Evolutionary conservation across 768 basidiomycete genomes (phyloP), one percentile per base, ranked within the genome.

Genomic region (Coprinopsis cinerea): DNA sequence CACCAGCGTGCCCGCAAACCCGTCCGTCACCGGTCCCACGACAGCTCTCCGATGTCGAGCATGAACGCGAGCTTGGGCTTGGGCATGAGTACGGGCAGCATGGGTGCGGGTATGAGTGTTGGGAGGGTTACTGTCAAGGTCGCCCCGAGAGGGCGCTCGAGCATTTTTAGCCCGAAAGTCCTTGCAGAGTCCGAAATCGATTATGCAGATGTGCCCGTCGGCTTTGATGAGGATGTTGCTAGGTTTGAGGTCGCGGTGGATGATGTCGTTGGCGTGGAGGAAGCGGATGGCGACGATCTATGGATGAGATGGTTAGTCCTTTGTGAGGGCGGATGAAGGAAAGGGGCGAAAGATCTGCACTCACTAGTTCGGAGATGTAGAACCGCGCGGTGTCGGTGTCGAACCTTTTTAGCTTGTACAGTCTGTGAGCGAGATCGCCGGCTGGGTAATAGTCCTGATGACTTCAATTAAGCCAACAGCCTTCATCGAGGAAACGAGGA

Each of bases 201-300:
- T 47, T 4, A 59, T 32, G 37, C 54, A 55, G 24, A 59, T 49
- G 25, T 57, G 59, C 3, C 59, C 59, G 36, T 55, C 53, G 5
- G 47, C 37, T 42, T 54, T 49, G 46, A 59, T 48, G 24, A 57
- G 53, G 18, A 56, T 51, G 48, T 59, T 59, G 26, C 51, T 47
- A 13, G 53, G 56, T 34, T 56, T 55, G 30, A 59, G 39, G 44
- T 59, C 59, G 4, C 59, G 52, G 42, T 59, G 56, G 22, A 57
- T 27, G 43, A 59, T 56, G 1, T 36, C 42, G 6, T 52, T 43
- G 5, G 28, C 22, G 32, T 57, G 56, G n/a, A 56, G 50, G 36
- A 53, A 52, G 30, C 28, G 35, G 20, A 59, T 37, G 2, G 52
- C 58, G 27, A 49, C 41, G 48, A 55, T 41, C 58, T 59, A 28